Base-by-base conservation (phyloP, 2,329 filamentous ascomycete genomes). In the Verticillium alfalfae region DNA sequence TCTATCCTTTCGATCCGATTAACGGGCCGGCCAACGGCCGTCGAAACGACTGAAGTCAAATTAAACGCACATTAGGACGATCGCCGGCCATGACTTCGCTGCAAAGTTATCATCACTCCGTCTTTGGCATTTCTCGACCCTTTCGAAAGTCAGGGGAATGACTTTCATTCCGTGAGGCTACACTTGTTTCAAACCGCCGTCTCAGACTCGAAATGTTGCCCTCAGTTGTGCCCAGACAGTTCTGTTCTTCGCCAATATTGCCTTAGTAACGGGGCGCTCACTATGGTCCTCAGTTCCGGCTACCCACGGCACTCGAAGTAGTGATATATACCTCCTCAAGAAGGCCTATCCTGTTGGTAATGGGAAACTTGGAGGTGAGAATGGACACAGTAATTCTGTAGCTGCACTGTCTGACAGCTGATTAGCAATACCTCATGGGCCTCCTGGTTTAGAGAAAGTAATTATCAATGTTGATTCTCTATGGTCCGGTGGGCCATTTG, bases 401-500 rank as follows among this genome's bases (percentile, higher is more conserved):
- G 5, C 26, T 31, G 2, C 7, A 52, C 10, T 5, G 9, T 9
- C 45, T 52, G 5, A 52, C 45, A 26, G 10, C 3, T 22, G 8
- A 3, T 34, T 49, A 73, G 78, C 74, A 2, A 75, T 82, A 36
- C 73, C 78, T 0, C 78, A 78, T 60, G 80, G 81, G 0, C 63
- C 70, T 16, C 73, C 79, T 0, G 76, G 76, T 2, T 64, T 69
- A 1, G 80, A 82, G 57, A 76, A 73, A 31, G 59, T 82, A 5
- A 75, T 71, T 22, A 61, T 83, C 41, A 84, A 84, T 58, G 65
- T 81, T 18, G 81, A 84, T 61, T 79, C 73, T 2, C 65, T 84
- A 1, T 84, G 80, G 81, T 78, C 76, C 2, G 80, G 79, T 2
- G 81, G 81, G 0, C 80, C 80, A 0, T 84, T 83, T 61, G 73